phyloP scores from a whole-genome alignment of 768 basidiomycete species.

The Solioccasus polychromus region DNA sequence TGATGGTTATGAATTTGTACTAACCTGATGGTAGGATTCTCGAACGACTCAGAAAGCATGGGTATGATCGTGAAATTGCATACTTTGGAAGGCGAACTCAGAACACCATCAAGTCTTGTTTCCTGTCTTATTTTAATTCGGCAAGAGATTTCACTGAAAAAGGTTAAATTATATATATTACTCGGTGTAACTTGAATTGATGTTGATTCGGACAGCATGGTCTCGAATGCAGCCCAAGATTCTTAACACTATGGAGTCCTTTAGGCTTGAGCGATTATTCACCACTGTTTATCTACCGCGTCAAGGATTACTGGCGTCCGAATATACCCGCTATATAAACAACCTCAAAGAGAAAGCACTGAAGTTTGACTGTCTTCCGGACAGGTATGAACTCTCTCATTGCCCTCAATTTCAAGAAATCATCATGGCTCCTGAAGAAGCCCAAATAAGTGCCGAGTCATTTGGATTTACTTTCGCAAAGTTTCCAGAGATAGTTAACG shows the following conservation, averaged over 20 bases:
- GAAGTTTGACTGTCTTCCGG: neutral
- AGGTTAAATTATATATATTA: neutral
- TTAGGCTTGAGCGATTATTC: neutral
- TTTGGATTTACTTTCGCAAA: slow-evolving; percentile 5
- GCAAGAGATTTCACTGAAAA: neutral
- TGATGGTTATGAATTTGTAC: neutral
- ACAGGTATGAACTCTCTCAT: neutral
- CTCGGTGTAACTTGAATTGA: neutral
- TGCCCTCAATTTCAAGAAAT: neutral
- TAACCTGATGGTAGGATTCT: neutral
- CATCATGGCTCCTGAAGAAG: neutral
- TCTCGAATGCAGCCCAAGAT: neutral
- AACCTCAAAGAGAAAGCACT: neutral
- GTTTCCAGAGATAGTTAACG: neutral
- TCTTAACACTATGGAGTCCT: neutral
- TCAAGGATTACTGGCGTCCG: neutral
- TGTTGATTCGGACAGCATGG: neutral
- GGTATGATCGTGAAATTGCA: neutral
- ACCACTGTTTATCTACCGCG: neutral
- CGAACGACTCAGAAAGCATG: neutral
- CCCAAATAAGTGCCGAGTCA: too few species aligned
- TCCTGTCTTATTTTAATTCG: neutral
- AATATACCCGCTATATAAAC: neutral
- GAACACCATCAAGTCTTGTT: neutral
- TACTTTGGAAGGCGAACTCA: neutral